Conservation (phyloP, 805 yeast species). For the Ogataea methylovora region DNA sequence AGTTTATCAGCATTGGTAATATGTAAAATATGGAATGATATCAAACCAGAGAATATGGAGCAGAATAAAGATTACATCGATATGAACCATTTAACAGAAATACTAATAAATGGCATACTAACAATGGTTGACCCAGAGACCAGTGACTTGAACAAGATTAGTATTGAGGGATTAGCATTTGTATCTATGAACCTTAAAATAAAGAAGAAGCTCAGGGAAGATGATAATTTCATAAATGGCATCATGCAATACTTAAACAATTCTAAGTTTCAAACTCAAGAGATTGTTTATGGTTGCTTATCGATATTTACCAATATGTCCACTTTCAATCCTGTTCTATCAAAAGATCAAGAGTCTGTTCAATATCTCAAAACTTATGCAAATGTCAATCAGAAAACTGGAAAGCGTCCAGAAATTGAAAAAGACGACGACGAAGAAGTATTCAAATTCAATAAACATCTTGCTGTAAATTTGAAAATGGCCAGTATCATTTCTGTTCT, state of each 20-base stretch:
- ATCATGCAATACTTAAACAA: slow-evolving; percentile 10
- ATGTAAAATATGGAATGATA: slow-evolving; percentile 51
- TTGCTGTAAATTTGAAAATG: slow-evolving; percentile 13
- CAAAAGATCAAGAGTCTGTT: slow-evolving; percentile 26
- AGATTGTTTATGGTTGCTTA: slow-evolving; percentile 31
- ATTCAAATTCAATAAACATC: slow-evolving; percentile 19
- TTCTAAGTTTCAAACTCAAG: slow-evolving; percentile 3
- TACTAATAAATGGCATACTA: slow-evolving; percentile 23
- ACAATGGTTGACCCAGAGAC: neutral
- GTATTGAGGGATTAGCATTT: slow-evolving; percentile 28
- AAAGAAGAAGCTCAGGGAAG: slow-evolving; percentile 27
- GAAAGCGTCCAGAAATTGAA: slow-evolving; percentile 17
- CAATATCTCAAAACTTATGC: slow-evolving; percentile 31
- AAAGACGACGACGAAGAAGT: slow-evolving; percentile 22
- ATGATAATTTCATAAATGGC: slow-evolving; percentile 21
- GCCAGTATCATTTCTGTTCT: slow-evolving; percentile 9
- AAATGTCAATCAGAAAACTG: slow-evolving; percentile 19
- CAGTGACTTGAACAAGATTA: neutral
- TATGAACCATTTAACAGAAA: slow-evolving; percentile 23
- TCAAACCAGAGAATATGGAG: slow-evolving; percentile 24
- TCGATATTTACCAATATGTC: slow-evolving; percentile 34
- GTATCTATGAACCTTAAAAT: slow-evolving; percentile 27
- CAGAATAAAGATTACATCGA: slow-evolving; percentile 24
- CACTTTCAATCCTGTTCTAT: slow-evolving; percentile 19
- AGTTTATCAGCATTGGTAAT: slow-evolving; percentile 36